A percentile compares a stretch with the other conserved stretches of the same genome.
Evolutionary conservation across 108 stramenopile species (phyloP).

Genomic region (Seminavis robusta): DNA sequence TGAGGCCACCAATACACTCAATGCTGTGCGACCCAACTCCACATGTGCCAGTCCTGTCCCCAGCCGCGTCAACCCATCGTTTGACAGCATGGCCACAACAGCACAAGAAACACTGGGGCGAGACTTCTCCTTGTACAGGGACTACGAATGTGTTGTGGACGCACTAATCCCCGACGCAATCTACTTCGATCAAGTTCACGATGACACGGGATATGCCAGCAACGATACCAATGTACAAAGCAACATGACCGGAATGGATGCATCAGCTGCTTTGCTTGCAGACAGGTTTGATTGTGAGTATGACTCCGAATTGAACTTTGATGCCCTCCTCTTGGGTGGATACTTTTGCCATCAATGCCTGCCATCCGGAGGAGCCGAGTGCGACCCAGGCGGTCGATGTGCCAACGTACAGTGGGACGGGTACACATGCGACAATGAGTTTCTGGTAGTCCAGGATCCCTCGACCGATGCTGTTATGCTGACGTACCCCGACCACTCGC

Average conservation of each 20-base stretch:
- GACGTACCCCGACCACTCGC: slow-evolving; percentile 1
- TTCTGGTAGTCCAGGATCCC: background rate
- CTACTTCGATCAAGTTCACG: slow-evolving; percentile 49
- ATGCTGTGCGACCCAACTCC: slow-evolving; percentile 11
- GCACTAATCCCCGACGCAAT: slow-evolving; percentile 23
- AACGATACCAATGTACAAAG: slow-evolving; percentile 39
- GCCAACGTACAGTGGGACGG: slow-evolving; percentile 50
- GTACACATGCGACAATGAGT: slow-evolving; percentile 43
- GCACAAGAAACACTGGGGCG: no score
- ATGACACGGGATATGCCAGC: slow-evolving; percentile 37
- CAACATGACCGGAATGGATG: slow-evolving; percentile 45
- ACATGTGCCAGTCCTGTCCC: no score
- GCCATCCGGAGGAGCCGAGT: slow-evolving; percentile 16
- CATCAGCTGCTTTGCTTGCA: slow-evolving; percentile 27
- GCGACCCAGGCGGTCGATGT: no score
- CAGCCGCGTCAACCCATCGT: no score
- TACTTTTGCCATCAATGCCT: slow-evolving; percentile 47
- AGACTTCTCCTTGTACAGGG: slow-evolving; percentile 16
- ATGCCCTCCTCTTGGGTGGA: slow-evolving; percentile 46
- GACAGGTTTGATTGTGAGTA: slow-evolving; percentile 45
- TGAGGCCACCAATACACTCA: slow-evolving; percentile 28
- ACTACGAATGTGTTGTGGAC: slow-evolving; percentile 24
- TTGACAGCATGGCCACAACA: no score
- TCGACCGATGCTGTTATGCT: background rate
- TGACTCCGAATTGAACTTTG: slow-evolving; percentile 42